These are phyloP conservation scores for Leccinum subtestaceum DNA, from an alignment of 768 basidiomycete species.

Conservation along the genomic window DNA sequence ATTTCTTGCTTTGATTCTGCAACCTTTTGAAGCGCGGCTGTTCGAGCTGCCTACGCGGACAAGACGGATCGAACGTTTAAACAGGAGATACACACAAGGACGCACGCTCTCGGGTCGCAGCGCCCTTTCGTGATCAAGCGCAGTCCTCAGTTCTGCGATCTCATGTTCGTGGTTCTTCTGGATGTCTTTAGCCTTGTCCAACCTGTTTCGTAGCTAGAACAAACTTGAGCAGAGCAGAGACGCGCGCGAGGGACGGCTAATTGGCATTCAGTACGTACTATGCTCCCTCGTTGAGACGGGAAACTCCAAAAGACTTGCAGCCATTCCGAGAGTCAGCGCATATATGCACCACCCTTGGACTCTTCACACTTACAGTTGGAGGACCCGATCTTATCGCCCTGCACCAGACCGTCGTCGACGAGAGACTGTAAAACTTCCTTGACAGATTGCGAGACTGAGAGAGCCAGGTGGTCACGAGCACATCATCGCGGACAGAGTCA, in stretches of 20 bases:
- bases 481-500: background rate
- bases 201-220: conserved; percentile 55
- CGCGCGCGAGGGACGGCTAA: background rate
- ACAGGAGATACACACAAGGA: background rate
- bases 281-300: conserved; percentile 80
- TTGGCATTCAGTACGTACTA: conserved; percentile 42
- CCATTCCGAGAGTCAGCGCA: conserved; percentile 16
- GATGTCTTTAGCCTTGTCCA: conserved; percentile 49
- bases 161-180: conserved; percentile 43
- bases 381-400: conserved; percentile 89
- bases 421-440: conserved; percentile 89
- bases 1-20: conserved; percentile 47
- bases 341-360: conserved; percentile 32
- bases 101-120: conserved; percentile 59
- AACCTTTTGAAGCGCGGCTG: conserved; percentile 50
- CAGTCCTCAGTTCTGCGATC: conserved; percentile 45
- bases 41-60: conserved; percentile 52
- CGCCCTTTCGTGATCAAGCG: conserved; percentile 50
- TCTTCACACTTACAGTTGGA: conserved; percentile 70
- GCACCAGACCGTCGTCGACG: conserved; percentile 82
- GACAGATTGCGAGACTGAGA: conserved; percentile 79
- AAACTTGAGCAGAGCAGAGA: background rate
- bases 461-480: background rate
- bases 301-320: conserved; percentile 90
- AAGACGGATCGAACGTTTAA: background rate